Percentiles rank a stretch among this genome's conserved stretches.
Conservation (phyloP, 2,329 filamentous ascomycete genomes). For the Shiraia bambusicola region DNA sequence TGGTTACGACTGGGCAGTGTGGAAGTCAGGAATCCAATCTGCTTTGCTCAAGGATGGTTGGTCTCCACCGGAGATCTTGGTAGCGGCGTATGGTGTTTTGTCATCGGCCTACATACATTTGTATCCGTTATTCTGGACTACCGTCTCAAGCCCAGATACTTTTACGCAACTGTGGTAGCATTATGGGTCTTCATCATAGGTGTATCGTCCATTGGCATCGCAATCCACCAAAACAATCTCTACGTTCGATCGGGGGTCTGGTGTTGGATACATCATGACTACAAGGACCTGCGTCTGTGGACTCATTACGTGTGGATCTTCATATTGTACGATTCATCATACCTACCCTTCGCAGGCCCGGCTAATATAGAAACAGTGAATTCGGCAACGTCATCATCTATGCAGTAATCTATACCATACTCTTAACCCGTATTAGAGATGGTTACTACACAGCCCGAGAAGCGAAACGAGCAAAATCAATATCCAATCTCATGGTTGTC, state of each 20-base stretch:
- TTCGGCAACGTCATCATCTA: slow-evolving; percentile 57
- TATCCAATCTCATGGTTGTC: slow-evolving; percentile 61
- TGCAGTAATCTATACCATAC: slow-evolving; percentile 44
- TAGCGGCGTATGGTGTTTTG: slow-evolving; percentile 66
- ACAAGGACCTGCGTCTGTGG: slow-evolving; percentile 57
- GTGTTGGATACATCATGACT: slow-evolving; percentile 64
- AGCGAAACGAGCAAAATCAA: slow-evolving; percentile 41
- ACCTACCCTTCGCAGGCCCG: not conserved
- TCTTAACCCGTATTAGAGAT: slow-evolving; percentile 41
- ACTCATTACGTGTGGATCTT: slow-evolving; percentile 69
- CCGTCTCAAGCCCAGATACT: slow-evolving; percentile 52
- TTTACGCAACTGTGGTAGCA: slow-evolving; percentile 52
- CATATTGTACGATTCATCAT: slow-evolving; percentile 37
- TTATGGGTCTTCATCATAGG: slow-evolving; percentile 63
- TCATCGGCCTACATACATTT: slow-evolving; percentile 68
- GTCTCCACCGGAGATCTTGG: slow-evolving; percentile 67
- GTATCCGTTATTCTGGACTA: slow-evolving; percentile 61
- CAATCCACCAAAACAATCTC: slow-evolving; percentile 48
- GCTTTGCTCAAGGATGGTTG: slow-evolving; percentile 68
- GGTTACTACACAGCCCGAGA: slow-evolving; percentile 40
- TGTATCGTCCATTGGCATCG: slow-evolving; percentile 56
- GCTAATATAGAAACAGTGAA: slow-evolving; percentile 35
- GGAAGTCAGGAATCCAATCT: slow-evolving; percentile 55
- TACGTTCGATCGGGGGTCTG: slow-evolving; percentile 68
- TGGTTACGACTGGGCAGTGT: slow-evolving; percentile 60